phyloP scores from a whole-genome alignment of 2,329 filamentous ascomycete genomes.

The Fusarium sp. region DNA sequence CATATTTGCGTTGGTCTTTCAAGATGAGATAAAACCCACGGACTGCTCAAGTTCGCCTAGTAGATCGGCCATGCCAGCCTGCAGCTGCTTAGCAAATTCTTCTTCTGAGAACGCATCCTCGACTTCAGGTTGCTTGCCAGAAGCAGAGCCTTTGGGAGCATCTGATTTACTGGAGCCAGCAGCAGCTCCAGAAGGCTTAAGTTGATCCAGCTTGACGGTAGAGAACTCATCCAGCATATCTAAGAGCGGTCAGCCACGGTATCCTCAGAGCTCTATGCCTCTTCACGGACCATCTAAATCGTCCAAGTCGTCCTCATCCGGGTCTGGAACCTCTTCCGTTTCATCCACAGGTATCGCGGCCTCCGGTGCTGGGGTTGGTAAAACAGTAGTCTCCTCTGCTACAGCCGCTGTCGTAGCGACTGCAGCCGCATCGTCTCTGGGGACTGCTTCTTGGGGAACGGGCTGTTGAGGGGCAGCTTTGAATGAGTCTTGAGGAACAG shows the following conservation, averaged over 20 bases:
- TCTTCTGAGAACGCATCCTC: constrained; percentile 71
- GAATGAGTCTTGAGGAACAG: neutral
- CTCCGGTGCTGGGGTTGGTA: constrained; percentile 3
- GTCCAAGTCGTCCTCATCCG: constrained; percentile 91
- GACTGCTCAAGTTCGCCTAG: constrained; percentile 76
- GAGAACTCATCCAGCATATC: constrained; percentile 96
- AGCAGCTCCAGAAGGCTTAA: constrained; percentile 43
- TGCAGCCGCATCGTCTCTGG: constrained; percentile 14
- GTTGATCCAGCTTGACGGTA: constrained; percentile 63
- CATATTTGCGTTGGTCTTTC: neutral
- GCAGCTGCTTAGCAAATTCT: constrained; percentile 86
- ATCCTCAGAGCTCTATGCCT: neutral
- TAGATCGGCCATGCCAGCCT: constrained; percentile 88
- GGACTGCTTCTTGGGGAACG: constrained; percentile 5
- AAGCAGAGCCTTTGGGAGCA: constrained; percentile 51
- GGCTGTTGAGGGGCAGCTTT: neutral
- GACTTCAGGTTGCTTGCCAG: constrained; percentile 35
- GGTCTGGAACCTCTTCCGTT: constrained; percentile 78
- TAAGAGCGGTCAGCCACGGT: constrained; percentile 50
- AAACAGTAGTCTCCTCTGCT: constrained; percentile 7
- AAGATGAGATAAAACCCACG: constrained; percentile 53
- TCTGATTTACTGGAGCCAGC: constrained; percentile 46
- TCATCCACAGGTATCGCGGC: constrained; percentile 17
- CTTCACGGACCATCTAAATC: constrained; percentile 80
- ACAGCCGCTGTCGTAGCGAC: constrained; percentile 22